These are phyloP conservation scores for Saccharomyces pastorianus DNA, from an alignment of 1,139 yeast species.

Conservation along the genomic window DNA sequence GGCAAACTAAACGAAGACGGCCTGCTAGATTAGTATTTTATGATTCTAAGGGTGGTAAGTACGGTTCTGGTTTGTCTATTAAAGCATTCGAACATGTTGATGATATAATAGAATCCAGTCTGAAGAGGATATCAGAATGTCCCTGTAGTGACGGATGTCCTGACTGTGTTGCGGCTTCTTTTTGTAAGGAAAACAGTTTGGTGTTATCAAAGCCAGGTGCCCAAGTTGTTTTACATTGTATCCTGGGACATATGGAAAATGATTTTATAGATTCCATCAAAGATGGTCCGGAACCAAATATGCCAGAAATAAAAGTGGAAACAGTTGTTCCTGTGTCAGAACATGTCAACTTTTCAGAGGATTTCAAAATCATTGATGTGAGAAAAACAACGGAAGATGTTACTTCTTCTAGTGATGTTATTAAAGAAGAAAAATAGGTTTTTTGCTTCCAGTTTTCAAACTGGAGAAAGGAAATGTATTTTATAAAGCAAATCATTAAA, in stretches of 20 bases:
- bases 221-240: constrained; percentile 51
- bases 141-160: constrained; percentile 87
- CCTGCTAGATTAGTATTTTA: constrained; percentile 82
- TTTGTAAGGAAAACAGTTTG: constrained; percentile 70
- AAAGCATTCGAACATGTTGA: constrained; percentile 75
- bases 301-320: constrained; percentile 61
- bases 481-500: neutral
- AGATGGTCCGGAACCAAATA: constrained; percentile 78
- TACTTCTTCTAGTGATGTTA: no score
- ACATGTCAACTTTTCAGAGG: constrained; percentile 49
- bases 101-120: constrained; percentile 52
- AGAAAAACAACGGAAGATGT: constrained; percentile 11
- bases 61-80: constrained; percentile 71
- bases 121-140: constrained; percentile 53
- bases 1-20: constrained; percentile 59
- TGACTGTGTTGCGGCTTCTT: constrained; percentile 62
- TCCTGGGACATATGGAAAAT: constrained; percentile 42
- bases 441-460: no score
- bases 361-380: constrained; percentile 50
- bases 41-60: constrained; percentile 71
- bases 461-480: neutral
- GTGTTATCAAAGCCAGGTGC: constrained; percentile 89
- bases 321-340: constrained; percentile 51
- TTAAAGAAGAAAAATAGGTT: no score
- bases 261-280: constrained; percentile 40